Percentiles rank a stretch among this genome's conserved stretches.
These are phyloP conservation scores for Cryptosporidium sp. DNA, from an alignment of 169 alveolate species.

Conservation along the genomic window DNA sequence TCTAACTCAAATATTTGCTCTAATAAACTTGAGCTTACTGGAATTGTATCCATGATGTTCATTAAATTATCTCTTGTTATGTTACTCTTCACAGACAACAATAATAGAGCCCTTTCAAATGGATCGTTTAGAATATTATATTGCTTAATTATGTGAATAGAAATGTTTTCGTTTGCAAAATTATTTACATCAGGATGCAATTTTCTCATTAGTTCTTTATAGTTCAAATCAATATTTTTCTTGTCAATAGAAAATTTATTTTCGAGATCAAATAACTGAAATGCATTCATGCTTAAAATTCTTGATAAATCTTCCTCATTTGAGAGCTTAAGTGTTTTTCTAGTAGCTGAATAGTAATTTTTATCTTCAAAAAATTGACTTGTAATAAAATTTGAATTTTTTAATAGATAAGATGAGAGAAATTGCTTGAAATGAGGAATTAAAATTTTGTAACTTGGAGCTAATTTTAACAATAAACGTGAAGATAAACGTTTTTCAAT, in stretches of 20 bases:
- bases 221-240: constrained; percentile 9
- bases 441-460: not conserved
- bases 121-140: constrained; percentile 41
- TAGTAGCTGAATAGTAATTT: not conserved
- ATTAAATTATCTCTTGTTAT: constrained; percentile 4
- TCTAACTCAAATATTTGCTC: constrained; percentile 25
- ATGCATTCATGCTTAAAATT: constrained; percentile 43
- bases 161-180: not conserved
- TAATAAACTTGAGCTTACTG: not conserved
- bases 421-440: not conserved
- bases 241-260: constrained; percentile 13
- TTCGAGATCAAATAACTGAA: constrained; percentile 49
- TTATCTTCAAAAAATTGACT: not conserved
- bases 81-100: not conserved
- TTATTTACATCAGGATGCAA: constrained; percentile 40
- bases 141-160: constrained; percentile 12
- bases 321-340: not conserved
- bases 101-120: constrained; percentile 55
- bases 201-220: constrained; percentile 33
- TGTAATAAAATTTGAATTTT: not conserved
- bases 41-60: constrained; percentile 10
- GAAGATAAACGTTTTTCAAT: not conserved
- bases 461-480: not conserved
- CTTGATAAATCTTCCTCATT: not conserved
- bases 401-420: not conserved